Percentiles rank a stretch among this genome's conserved stretches.
phyloP scores from a whole-genome alignment of 2,329 filamentous ascomycete species.

The Westerdykella sp. region DNA sequence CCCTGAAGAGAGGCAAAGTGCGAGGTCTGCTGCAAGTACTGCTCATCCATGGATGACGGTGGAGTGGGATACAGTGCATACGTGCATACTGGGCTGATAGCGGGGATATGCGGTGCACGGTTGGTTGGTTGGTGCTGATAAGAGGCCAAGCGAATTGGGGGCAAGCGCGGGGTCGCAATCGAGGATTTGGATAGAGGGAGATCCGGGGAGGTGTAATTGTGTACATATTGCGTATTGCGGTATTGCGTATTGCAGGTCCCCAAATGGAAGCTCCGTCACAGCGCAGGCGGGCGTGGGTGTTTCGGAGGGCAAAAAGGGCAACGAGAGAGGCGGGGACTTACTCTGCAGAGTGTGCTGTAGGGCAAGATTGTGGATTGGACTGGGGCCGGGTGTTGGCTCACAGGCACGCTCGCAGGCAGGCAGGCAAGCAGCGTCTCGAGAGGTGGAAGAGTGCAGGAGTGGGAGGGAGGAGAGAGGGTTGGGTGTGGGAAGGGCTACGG shows the following conservation, averaged over 20 bases:
- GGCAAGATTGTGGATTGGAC: constrained; percentile 12
- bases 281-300: background rate
- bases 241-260: too few species aligned
- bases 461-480: constrained; percentile 8
- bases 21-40: too few species aligned
- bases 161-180: background rate
- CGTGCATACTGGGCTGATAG: background rate
- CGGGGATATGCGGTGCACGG: background rate
- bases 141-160: background rate
- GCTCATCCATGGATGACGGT: too few species aligned
- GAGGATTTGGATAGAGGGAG: background rate
- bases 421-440: constrained; percentile 7
- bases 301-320: constrained; percentile 9
- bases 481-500: constrained; percentile 15
- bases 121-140: background rate
- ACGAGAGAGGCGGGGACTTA: constrained; percentile 20
- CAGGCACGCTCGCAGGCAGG: constrained; percentile 26
- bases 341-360: constrained; percentile 17
- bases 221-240: too few species aligned
- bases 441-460: constrained; percentile 8
- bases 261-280: too few species aligned
- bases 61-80: background rate
- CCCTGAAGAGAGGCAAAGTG: too few species aligned
- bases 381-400: constrained; percentile 12
- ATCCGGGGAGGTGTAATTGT: background rate